Evolutionary conservation across 495 filamentous ascomycete species (phyloP).

Genomic region (Stereocaulon alpinum): DNA sequence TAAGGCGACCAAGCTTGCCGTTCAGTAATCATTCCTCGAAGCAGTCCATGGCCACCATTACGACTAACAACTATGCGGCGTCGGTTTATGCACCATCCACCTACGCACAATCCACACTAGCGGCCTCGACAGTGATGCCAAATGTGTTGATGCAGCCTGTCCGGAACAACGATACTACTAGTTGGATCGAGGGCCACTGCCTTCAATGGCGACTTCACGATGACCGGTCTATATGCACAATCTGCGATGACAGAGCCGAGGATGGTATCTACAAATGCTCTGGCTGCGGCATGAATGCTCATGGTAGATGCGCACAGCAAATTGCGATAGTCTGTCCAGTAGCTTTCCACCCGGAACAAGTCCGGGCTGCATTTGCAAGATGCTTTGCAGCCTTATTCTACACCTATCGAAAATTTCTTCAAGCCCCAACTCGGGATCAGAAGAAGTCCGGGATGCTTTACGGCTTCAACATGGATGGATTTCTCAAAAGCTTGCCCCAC

Average conservation of each 20-base stretch:
- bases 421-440: conserved; percentile 66
- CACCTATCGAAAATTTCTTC: conserved; percentile 81
- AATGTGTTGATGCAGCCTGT: conserved; percentile 79
- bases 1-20: conserved; percentile 73
- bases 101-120: conserved; percentile 93
- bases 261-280: conserved; percentile 82
- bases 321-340: conserved; percentile 80
- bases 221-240: conserved; percentile 57
- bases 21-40: conserved; percentile 70
- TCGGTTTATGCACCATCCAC: conserved; percentile 89
- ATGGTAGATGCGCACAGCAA: conserved; percentile 69
- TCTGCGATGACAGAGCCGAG: conserved; percentile 84
- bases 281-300: conserved; percentile 65
- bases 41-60: conserved; percentile 74
- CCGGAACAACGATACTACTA: conserved; percentile 70
- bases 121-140: conserved; percentile 95
- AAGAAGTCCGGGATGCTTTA: conserved; percentile 82
- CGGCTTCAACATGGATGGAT: conserved; percentile 88
- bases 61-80: conserved; percentile 59
- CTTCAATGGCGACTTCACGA: conserved; percentile 65
- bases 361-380: conserved; percentile 86
- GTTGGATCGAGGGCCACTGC: conserved; percentile 93
- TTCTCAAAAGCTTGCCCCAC: conserved; percentile 77
- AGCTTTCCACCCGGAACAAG: conserved; percentile 82
- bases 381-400: conserved; percentile 92